A percentile compares a stretch with the other conserved stretches of the same genome.
Conservation (phyloP, 2,329 filamentous ascomycete genomes). For the Helotiales sp. region DNA sequence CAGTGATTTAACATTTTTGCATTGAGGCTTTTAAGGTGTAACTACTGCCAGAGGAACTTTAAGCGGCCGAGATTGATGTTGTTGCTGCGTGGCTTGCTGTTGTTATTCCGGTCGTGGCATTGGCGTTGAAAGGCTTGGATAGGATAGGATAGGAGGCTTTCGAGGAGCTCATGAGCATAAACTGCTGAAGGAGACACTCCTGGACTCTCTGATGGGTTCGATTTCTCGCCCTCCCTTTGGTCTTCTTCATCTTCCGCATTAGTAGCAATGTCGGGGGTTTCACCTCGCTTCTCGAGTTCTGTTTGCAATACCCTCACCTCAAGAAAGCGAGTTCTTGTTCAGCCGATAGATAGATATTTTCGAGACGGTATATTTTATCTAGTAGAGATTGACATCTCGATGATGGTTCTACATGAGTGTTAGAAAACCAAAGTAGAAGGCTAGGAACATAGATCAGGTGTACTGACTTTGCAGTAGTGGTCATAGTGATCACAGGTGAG, state of each 20-base stretch:
- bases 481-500: not conserved
- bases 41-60: not conserved
- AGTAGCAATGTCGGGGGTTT: not conserved
- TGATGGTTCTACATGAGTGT: not conserved
- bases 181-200: not conserved
- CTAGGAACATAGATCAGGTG: not conserved
- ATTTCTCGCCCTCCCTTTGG: not conserved
- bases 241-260: not conserved
- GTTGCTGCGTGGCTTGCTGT: not conserved
- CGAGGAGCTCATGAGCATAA: not conserved
- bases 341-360: constrained; percentile 14
- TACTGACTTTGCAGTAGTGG: not conserved
- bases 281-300: constrained; percentile 28
- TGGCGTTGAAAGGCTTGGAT: not conserved
- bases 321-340: constrained; percentile 29
- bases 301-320: constrained; percentile 27
- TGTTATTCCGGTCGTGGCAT: not conserved
- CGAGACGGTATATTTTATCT: constrained; percentile 1
- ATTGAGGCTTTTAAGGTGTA: constrained; percentile 9
- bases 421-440: not conserved
- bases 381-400: constrained; percentile 3
- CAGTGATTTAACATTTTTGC: not conserved
- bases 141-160: not conserved
- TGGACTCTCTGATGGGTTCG: not conserved
- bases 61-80: not conserved